Percentiles rank a stretch among this genome's conserved stretches.
phyloP scores from a whole-genome alignment of 192 early-diverging fungal species.

The Podila minutissima region DNA sequence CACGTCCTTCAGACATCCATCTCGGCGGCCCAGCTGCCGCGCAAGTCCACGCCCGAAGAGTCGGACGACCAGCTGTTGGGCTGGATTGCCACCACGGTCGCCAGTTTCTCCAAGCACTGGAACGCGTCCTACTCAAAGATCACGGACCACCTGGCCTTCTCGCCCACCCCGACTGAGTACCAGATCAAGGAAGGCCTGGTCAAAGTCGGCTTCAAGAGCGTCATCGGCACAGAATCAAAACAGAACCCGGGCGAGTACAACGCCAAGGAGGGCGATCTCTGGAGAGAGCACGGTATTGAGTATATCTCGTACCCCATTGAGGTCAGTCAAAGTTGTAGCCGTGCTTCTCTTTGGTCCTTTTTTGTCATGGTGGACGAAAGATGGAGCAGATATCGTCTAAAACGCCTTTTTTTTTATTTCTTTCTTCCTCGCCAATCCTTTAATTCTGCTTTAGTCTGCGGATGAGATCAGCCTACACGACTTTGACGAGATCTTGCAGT shows the following conservation, averaged over 20 bases:
- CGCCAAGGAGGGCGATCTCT: slow-evolving; percentile 11
- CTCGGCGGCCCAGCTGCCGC: slow-evolving; percentile 25
- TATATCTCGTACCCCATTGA: slow-evolving; percentile 45
- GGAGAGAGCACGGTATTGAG: slow-evolving; percentile 15
- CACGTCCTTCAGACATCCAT: slow-evolving; percentile 37
- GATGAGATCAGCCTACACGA: slow-evolving; percentile 39
- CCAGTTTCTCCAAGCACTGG: slow-evolving; percentile 30
- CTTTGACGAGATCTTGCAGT: slow-evolving; percentile 41
- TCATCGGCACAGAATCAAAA: slow-evolving; percentile 48
- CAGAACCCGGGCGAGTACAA: slow-evolving; percentile 42
- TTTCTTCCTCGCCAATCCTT: not conserved
- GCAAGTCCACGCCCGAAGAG: slow-evolving; percentile 21
- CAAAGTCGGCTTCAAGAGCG: slow-evolving; percentile 44
- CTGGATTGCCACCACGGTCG: slow-evolving; percentile 23
- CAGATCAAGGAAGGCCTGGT: slow-evolving; percentile 31
- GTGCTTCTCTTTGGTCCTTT: not conserved
- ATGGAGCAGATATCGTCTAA: slow-evolving; percentile 40
- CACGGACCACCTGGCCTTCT: slow-evolving; percentile 44
- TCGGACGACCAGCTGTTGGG: slow-evolving; percentile 36
- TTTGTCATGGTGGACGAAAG: not conserved
- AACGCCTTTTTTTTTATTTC: slow-evolving; percentile 4
- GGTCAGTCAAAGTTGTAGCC: slow-evolving; percentile 14
- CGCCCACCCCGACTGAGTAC: slow-evolving; percentile 35
- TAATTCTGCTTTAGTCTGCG: slow-evolving; percentile 15
- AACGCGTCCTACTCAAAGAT: slow-evolving; percentile 48